Evolutionary conservation across 1,284 basidiomycete genomes (phyloP), one percentile per base, ranked within the genome.

Genomic region (Cryptococcus hybrid): DNA sequence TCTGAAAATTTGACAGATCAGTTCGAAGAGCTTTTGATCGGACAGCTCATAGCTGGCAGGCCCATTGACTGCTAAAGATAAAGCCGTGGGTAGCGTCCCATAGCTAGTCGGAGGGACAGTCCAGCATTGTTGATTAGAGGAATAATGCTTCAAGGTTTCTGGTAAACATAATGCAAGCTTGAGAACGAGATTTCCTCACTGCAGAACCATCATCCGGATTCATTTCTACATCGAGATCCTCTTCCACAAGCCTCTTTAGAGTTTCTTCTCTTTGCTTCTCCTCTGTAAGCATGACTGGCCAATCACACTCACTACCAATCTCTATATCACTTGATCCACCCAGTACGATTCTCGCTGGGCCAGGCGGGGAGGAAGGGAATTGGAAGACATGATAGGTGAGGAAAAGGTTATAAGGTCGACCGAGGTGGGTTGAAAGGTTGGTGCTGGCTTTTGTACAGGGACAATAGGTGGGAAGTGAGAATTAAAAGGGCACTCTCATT

Each of bases 341-440:
- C 3, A 40, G n/a, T 9, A 38, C 9, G 12, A 46, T 38, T 34
- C n/a, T 12, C 8, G 18, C 7, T 11, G 37, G 18, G 35, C 9
- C 36, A 37, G 18, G 11, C 13, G 30, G 40, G 9, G 30, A 2
- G 35, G 47, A 11, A 15, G 8, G 39, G 24, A 30, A 34, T 7
- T 43, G 8, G 30, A 44, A 12, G 47, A 18, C 3, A 24, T 37
- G 24, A 44, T 6, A 49, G 12, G 47, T 9, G 36, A 43, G 12
- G 40, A 45, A 38, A 55, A 43, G 34, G 47, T 35, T 38, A 55
- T 55, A 37, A 55, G 47, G 35, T 55, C 42, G 9, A 24, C 24
- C n/a, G 46, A 18, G 7, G 8, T 44, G n/a, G 43, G 24, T 18
- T 18, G 18, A 2, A 4, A 18, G 18, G 18, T 18, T 18, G 18